These are phyloP conservation scores for Septoria linicola DNA, from an alignment of 2,329 filamentous ascomycete genomes.

Conservation along the genomic window DNA sequence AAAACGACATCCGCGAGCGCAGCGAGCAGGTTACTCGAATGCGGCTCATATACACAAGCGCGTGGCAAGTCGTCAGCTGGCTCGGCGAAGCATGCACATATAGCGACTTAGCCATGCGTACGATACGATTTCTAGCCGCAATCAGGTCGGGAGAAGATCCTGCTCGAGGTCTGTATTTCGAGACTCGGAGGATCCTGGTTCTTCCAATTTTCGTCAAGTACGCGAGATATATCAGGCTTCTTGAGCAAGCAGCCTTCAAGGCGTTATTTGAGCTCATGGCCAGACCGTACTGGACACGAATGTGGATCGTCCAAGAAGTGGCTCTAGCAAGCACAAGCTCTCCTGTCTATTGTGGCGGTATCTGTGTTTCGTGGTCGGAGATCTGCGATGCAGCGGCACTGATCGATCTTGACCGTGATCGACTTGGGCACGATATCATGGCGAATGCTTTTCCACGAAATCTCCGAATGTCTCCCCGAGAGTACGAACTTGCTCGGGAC, in stretches of 20 bases:
- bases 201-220: not conserved
- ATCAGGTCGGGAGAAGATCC: not conserved
- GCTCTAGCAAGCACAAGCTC: not conserved
- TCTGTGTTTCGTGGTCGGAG: not conserved
- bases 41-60: not conserved
- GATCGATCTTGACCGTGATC: not conserved
- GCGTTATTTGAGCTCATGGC: not conserved
- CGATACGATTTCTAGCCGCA: not conserved
- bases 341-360: not conserved
- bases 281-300: not conserved
- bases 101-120: not conserved
- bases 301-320: conserved; percentile 3
- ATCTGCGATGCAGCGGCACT: not conserved
- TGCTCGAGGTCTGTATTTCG: not conserved
- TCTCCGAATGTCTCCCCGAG: not conserved
- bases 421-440: not conserved
- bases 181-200: not conserved
- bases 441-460: not conserved
- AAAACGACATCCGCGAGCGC: not conserved
- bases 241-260: too few relatives aligned
- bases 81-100: not conserved
- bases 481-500: not conserved
- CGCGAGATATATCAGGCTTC: too few relatives aligned
- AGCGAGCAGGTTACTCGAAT: not conserved
- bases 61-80: not conserved